Conservation (phyloP, 352 stramenopile species). For the Aphanomyces cochlioides region DNA sequence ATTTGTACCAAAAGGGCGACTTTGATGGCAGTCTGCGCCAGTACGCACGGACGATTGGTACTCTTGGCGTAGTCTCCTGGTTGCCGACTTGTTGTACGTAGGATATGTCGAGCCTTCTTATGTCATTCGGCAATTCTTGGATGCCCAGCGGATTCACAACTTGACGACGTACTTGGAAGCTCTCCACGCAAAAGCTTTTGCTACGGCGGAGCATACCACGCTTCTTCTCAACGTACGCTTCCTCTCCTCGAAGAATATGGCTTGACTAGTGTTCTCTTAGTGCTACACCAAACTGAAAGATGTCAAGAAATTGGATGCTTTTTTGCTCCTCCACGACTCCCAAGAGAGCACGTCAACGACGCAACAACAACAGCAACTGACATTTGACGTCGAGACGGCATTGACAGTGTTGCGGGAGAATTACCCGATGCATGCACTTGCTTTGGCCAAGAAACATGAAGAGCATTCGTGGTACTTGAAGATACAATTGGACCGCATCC, state of each 20-base stretch:
- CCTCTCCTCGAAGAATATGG: not conserved
- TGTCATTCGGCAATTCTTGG: slow-evolving; percentile 97
- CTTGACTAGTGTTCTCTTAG: not conserved
- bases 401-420: slow-evolving; percentile 91
- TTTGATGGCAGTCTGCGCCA: slow-evolving; percentile 95
- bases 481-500: slow-evolving; percentile 89
- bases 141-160: slow-evolving; percentile 95
- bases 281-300: slow-evolving; percentile 95
- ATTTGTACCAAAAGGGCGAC: slow-evolving; percentile 97
- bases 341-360: slow-evolving; percentile 37
- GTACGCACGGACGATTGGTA: slow-evolving; percentile 94
- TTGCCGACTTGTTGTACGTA: slow-evolving; percentile 24
- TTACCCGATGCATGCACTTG: slow-evolving; percentile 87
- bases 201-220: slow-evolving; percentile 90
- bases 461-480: slow-evolving; percentile 91
- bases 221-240: slow-evolving; percentile 77
- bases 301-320: slow-evolving; percentile 90
- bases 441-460: slow-evolving; percentile 85
- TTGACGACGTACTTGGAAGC: slow-evolving; percentile 96
- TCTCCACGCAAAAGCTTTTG: slow-evolving; percentile 88
- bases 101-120: slow-evolving; percentile 96
- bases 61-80: not conserved
- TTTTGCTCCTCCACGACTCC: slow-evolving; percentile 84
- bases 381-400: slow-evolving; percentile 90
- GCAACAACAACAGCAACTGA: slow-evolving; percentile 41